Evolutionary conservation across 306 rosid genomes (phyloP), one percentile per base, ranked within the genome.

Genomic region (Cucurbita moschata): DNA sequence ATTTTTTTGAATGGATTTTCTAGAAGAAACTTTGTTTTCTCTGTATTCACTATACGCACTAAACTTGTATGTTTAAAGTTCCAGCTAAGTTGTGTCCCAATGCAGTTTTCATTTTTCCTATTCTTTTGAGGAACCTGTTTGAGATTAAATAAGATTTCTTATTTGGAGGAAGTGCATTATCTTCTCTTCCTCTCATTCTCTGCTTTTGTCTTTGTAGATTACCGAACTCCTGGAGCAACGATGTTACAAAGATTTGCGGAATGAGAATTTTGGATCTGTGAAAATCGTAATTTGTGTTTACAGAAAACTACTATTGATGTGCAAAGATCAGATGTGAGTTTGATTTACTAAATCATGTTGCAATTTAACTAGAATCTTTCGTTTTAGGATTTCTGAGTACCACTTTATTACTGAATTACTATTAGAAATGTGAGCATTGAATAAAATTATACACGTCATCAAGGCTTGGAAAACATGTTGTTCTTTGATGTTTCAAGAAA

Each of bases 281-380:
- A 89, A 83, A 77, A 88, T 90, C 69, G 86, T 87, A 70, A 64
- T 94, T 62, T 80, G 88, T 79, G 79, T 90, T 42, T 89, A 94
- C 77, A 80, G 83, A 85, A 90, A 94, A 83, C 71, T 90, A 77
- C 77, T 94, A 60, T 78, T 78, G 35, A 83, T 87, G 70, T 94
- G 98, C 84, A 89, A 84, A 84, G 92, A 84, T 81, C 97, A 90
- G 59, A 94, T 87, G 98, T 94, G 86, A 93, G 98, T 90, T 67
- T 82, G 56, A 56, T 70, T 51, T 80, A 74, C 59, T 70, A 37
- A 74, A 67, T 23, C 30, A 15, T 15, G 30, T 53, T 50, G 46
- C 14, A 50, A 50, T 70, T 50, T 49, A 50, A 70, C 15, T 49
- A 42, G 53, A 47, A 47, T 68, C 26, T 30, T 50, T 35, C 26